Conservation (phyloP, 805 yeast species). For the Kazachstania martiniae region DNA sequence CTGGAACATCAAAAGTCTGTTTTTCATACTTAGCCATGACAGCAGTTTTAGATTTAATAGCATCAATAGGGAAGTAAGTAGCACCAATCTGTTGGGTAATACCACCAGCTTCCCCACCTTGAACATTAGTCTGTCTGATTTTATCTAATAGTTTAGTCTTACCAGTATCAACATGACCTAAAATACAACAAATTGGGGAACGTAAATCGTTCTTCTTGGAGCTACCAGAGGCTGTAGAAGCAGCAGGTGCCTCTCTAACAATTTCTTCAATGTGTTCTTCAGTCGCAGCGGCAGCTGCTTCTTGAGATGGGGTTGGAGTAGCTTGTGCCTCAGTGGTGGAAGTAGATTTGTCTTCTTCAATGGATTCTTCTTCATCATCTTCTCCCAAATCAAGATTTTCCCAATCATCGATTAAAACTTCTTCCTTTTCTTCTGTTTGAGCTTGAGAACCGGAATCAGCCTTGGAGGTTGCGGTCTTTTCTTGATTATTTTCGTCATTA, state of each 20-base stretch:
- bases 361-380: slow-evolving; percentile 29
- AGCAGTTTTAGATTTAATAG: slow-evolving; percentile 81
- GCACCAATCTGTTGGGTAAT: slow-evolving; percentile 99
- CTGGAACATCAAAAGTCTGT: slow-evolving; percentile 88
- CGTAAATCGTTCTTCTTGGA: slow-evolving; percentile 64
- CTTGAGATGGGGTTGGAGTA: slow-evolving; percentile 10
- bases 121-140: slow-evolving; percentile 97
- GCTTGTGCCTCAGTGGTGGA: no score
- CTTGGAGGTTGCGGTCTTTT: slow-evolving; percentile 3
- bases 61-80: slow-evolving; percentile 95
- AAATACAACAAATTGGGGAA: slow-evolving; percentile 97
- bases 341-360: slow-evolving; percentile 20
- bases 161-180: slow-evolving; percentile 99
- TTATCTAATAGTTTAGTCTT: slow-evolving; percentile 94
- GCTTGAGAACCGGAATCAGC: slow-evolving; percentile 19
- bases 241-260: slow-evolving; percentile 3
- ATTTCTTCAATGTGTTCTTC: slow-evolving; percentile 23
- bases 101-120: slow-evolving; percentile 99
- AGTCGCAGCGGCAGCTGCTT: slow-evolving; percentile 25
- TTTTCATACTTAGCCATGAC: slow-evolving; percentile 84
- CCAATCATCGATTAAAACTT: slow-evolving; percentile 75
- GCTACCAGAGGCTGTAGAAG: no score
- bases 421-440: slow-evolving; percentile 29
- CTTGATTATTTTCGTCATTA: slow-evolving; percentile 2
- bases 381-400: slow-evolving; percentile 57